Base-by-base conservation (phyloP, 768 basidiomycete species). In the Russula ochroleuca region DNA sequence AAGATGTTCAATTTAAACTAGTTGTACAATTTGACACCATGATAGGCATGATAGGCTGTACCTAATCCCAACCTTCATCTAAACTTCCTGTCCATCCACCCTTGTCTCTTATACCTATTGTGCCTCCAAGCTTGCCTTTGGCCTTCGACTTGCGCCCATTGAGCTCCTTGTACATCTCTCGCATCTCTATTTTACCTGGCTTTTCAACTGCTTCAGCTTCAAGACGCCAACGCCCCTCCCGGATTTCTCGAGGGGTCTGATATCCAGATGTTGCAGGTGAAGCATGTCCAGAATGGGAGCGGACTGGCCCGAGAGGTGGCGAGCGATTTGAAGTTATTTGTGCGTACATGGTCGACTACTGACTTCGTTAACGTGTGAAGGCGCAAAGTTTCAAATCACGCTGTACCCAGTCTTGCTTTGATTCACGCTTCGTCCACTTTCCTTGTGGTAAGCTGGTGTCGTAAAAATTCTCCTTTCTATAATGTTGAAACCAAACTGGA, bases 401-500 rank as follows among this genome's bases (percentile, higher is more conserved):
- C 79, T 76, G 25, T 67, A 85, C 88, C 94, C 94, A 97, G 67
- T 88, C 88, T 75, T 92, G 88, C 73, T 94, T 97, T n/a, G 92
- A 94, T 73, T 97, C 94, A 61, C 88, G 81, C 71, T 90, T 90
- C 10, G 92, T 90, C 94, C 94, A 97, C 74, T 94, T 94, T 40
- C 87, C 90, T 11, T 86, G 81, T 4, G 89, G 87, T 54, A 91
- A 73, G 62, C 83, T 85, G 35, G 86, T 85, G 65, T 92, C 89
- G 49, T 92, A 86, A 67, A 97, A 92, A 68, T 88, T 86, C 65
- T 94, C 90, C 68, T 87, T 90, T 59, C 94, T 80, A 73, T 92
- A 94, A 67, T 90, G 87, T 68, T 91, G 89, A 77, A 95, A 97
- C 94, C 94, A 97, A 11, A 96, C 94, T 97, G 69, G 67, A 62